Evolutionary conservation across 1,139 yeast genomes (phyloP).

Genomic region (Sporopachydermia cereana): DNA sequence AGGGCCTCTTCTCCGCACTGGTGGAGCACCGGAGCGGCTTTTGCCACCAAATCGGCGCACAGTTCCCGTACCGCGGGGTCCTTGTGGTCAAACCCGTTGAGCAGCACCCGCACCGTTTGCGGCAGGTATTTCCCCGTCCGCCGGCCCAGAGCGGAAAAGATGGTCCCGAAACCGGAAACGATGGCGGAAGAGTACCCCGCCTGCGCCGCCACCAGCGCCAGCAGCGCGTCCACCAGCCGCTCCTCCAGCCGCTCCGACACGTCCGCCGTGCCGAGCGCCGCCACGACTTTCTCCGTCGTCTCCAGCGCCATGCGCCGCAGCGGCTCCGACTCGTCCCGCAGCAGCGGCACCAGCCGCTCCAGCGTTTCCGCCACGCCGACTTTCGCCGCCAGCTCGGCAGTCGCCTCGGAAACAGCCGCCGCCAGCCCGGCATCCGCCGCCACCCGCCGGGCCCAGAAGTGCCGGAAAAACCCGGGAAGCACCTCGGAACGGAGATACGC

Average conservation of each 20-base stretch:
- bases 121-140: slow-evolving; percentile 67
- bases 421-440: slow-evolving; percentile 42
- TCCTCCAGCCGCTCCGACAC: slow-evolving; percentile 50
- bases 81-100: slow-evolving; percentile 67
- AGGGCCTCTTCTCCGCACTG: slow-evolving; percentile 55
- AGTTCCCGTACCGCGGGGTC: slow-evolving; percentile 70
- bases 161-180: slow-evolving; percentile 53
- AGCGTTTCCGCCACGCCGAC: slow-evolving; percentile 57
- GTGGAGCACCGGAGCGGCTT: slow-evolving; percentile 57
- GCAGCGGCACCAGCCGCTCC: slow-evolving; percentile 40
- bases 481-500: slow-evolving; percentile 37
- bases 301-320: slow-evolving; percentile 72
- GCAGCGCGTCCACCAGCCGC: slow-evolving; percentile 65
- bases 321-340: slow-evolving; percentile 78
- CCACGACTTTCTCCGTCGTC: slow-evolving; percentile 42
- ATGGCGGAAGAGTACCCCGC: slow-evolving; percentile 40
- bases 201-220: slow-evolving; percentile 82
- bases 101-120: slow-evolving; percentile 59
- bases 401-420: slow-evolving; percentile 58
- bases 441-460: slow-evolving; percentile 69
- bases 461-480: slow-evolving; percentile 50
- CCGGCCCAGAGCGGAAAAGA: slow-evolving; percentile 54
- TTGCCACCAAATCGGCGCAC: slow-evolving; percentile 67
- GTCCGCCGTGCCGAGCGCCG: slow-evolving; percentile 37
- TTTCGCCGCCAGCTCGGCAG: slow-evolving; percentile 52